phyloP scores from a whole-genome alignment of 75 land plant genomes.

The Pinus taeda region DNA sequence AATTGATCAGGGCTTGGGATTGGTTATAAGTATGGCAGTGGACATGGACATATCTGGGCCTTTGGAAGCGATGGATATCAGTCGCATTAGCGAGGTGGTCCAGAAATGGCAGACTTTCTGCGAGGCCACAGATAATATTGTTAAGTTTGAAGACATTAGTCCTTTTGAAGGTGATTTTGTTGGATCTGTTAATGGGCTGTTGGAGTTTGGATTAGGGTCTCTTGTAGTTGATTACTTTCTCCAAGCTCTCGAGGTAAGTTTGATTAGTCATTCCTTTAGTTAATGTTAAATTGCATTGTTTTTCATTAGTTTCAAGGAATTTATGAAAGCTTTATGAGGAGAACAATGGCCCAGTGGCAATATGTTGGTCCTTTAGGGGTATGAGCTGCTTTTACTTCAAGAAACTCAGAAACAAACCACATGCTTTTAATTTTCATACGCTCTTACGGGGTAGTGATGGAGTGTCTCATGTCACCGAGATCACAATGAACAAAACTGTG shows the following conservation, averaged over 20 bases:
- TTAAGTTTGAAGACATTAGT: neutral
- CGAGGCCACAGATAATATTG: neutral
- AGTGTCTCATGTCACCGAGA: too few relatives aligned
- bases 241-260: constrained; percentile 3
- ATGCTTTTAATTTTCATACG: too few relatives aligned
- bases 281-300: neutral
- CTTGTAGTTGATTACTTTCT: constrained; percentile 1
- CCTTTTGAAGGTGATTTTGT: neutral
- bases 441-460: too few relatives aligned
- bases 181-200: neutral
- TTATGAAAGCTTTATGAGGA: too few relatives aligned
- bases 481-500: too few relatives aligned
- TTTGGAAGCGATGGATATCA: neutral
- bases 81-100: neutral
- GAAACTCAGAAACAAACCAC: too few relatives aligned
- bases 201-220: neutral
- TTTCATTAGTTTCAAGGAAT: neutral
- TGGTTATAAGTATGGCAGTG: neutral
- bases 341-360: neutral
- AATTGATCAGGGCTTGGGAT: too few relatives aligned
- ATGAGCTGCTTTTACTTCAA: too few relatives aligned
- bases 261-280: neutral
- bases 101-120: neutral
- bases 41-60: constrained; percentile 6
- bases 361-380: neutral